A percentile compares a stretch with the other conserved stretches of the same genome.
Conservation (phyloP, 306 rosid species). For the Fragaria iinumae region DNA sequence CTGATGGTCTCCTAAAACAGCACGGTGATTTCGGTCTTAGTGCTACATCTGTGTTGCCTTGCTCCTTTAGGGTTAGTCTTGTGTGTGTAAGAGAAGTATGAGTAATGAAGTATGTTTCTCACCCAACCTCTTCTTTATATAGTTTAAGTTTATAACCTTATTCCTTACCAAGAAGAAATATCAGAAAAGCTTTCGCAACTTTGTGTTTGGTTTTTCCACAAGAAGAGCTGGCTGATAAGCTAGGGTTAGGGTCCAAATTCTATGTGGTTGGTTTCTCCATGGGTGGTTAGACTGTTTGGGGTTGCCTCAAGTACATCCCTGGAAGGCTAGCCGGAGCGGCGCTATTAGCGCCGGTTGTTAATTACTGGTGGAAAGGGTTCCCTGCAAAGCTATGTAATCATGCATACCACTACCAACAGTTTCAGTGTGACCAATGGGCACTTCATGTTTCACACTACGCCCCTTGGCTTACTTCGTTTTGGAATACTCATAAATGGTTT, state of each 20-base stretch:
- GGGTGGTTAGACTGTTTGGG: conserved; percentile 86
- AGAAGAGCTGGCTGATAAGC: conserved; percentile 86
- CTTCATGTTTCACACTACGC: conserved; percentile 65
- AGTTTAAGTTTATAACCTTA: too few species aligned
- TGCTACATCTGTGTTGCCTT: too few species aligned
- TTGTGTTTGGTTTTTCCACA: too few species aligned
- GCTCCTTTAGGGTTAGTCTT: too few species aligned
- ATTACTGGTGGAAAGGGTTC: conserved; percentile 83
- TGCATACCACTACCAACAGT: conserved; percentile 35
- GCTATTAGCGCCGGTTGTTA: conserved; percentile 59
- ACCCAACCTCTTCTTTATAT: too few species aligned
- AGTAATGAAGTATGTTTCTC: too few species aligned
- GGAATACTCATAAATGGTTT: conserved; percentile 90
- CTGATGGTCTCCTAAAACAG: too few species aligned
- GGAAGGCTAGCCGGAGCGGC: conserved; percentile 78
- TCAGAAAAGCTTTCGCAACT: too few species aligned
- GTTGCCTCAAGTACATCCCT: conserved; percentile 79
- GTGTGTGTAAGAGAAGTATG: too few species aligned
- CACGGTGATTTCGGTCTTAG: too few species aligned
- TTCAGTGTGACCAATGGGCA: conserved; percentile 63
- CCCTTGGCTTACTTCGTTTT: conserved; percentile 91
- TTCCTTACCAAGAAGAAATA: too few species aligned
- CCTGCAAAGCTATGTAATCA: conserved; percentile 58
- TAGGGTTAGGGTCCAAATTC: conserved; percentile 70
- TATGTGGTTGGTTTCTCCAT: conserved; percentile 65